A percentile compares a stretch with the other conserved stretches of the same genome.
Conservation (phyloP, 2,329 filamentous ascomycete species). For the Elsinoe necatrix region DNA sequence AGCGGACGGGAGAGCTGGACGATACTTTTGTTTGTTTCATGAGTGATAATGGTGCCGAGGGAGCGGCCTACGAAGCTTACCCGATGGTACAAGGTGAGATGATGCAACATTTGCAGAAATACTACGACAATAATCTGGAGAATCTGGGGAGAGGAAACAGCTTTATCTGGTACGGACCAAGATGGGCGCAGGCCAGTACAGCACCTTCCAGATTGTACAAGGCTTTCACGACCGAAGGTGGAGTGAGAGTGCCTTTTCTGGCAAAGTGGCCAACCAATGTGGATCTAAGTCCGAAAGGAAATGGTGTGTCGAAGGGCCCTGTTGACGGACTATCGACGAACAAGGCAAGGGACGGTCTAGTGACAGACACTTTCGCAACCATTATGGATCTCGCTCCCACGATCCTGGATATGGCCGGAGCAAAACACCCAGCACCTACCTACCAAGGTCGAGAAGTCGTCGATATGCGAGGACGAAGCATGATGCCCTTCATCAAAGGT, state of each 20-base stretch:
- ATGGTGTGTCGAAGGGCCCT: slow-evolving; percentile 36
- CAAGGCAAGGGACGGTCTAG: slow-evolving; percentile 27
- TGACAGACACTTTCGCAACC: slow-evolving; percentile 45
- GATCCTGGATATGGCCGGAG: slow-evolving; percentile 41
- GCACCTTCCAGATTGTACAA: slow-evolving; percentile 44
- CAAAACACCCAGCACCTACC: slow-evolving; percentile 45
- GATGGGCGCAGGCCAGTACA: slow-evolving; percentile 48
- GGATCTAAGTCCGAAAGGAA: slow-evolving; percentile 18
- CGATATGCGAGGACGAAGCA: slow-evolving; percentile 43
- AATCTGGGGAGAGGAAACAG: slow-evolving; percentile 51
- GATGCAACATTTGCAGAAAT: slow-evolving; percentile 47
- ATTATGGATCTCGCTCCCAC: slow-evolving; percentile 38
- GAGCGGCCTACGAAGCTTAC: slow-evolving; percentile 50
- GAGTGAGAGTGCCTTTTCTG: slow-evolving; percentile 47
- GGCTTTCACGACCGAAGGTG: slow-evolving; percentile 39
- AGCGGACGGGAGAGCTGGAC: slow-evolving; percentile 49
- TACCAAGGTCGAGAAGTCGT: slow-evolving; percentile 46
- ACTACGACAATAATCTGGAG: slow-evolving; percentile 50
- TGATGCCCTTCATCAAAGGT: slow-evolving; percentile 36
- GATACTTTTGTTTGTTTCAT: slow-evolving; percentile 58
- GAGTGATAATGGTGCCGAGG: slow-evolving; percentile 56
- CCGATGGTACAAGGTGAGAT: slow-evolving; percentile 49
- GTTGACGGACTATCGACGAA: slow-evolving; percentile 34
- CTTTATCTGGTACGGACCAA: slow-evolving; percentile 54
- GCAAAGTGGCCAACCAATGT: slow-evolving; percentile 31